Conservation (phyloP, 75 land plant genomes). For the Ceratopteris richardii region DNA sequence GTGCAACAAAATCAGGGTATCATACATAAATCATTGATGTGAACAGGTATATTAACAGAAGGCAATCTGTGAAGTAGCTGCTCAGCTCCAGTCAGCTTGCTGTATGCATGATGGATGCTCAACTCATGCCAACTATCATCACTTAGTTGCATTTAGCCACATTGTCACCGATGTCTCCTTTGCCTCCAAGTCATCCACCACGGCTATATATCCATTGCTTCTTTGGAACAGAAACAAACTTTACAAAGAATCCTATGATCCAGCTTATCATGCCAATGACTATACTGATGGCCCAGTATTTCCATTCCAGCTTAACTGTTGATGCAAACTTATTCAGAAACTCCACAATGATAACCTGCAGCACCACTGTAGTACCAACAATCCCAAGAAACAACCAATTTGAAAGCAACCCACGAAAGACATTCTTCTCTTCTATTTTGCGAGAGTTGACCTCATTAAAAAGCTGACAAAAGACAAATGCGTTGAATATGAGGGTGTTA, state of each 20-base stretch:
- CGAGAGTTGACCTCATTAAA: slow-evolving; percentile 57
- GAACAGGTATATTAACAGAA: too few species aligned
- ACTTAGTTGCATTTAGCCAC: too few species aligned
- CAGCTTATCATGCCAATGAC: slow-evolving; percentile 31
- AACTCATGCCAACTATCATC: too few species aligned
- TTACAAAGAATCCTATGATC: slow-evolving; percentile 45
- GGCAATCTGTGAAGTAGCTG: too few species aligned
- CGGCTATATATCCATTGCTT: slow-evolving; percentile 22
- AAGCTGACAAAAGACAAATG: slow-evolving; percentile 56
- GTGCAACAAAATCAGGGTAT: too few species aligned
- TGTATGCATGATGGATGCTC: too few species aligned
- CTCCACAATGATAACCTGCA: slow-evolving; percentile 48
- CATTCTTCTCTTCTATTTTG: slow-evolving; percentile 38
- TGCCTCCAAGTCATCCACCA: too few species aligned
- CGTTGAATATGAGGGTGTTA: slow-evolving; percentile 46
- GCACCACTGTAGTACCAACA: slow-evolving; percentile 26
- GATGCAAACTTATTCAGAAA: slow-evolving; percentile 40
- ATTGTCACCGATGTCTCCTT: too few species aligned
- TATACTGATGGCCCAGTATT: slow-evolving; percentile 31
- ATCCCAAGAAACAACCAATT: slow-evolving; percentile 40
- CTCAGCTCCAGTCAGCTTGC: too few species aligned
- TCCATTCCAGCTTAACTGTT: slow-evolving; percentile 24
- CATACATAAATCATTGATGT: too few species aligned
- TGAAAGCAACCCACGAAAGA: slow-evolving; percentile 35
- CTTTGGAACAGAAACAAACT: slow-evolving; percentile 43